Evolutionary conservation across 306 rosid genomes (phyloP), one percentile per base, ranked within the genome.

Genomic region (Sophora flavescens): DNA sequence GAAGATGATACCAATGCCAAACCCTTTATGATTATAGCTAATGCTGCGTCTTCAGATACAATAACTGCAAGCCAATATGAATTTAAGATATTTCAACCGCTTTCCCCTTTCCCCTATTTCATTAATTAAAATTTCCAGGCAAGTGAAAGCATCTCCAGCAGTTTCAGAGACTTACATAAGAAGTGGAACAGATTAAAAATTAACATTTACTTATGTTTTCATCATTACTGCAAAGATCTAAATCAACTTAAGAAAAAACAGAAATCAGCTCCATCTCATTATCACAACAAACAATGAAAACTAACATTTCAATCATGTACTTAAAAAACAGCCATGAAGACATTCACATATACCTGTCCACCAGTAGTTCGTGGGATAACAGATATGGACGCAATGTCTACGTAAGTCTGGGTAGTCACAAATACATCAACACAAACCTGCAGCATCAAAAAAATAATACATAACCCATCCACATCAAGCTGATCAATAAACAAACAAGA

Each of bases 351-450:
- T 88, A 95, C 99, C 99, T 95, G 99, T 76, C 99, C 97, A 30
- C 99, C 99, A 30, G 99, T 92, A 72, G 99, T 95, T 81, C 93
- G 85, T 26, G 97, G 91, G 77, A 92, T 89, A 75, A 82, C 93
- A 64, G 97, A 91, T 64, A 92, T 87, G 48, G 99, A 95, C 74
- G 99, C 97, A 75, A 92, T 86, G 85, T 95, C 99, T 57, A 87
- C 82, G 30, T 92, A 95, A 47, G 86, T 81, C 84, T 95, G 99
- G 85, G 97, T 77, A 47, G 99, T 92, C 81, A 95, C 84, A 76
- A 95, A 95, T 70, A 95, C 73, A 61, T 95, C 97, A 16, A 95
- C 99, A 67, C 97, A 92, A 69, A 95, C 97, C 99, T 95, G 86
- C 67, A 89, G 76, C 57, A 80, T 54, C 70, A 76, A 65, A 74